Conservation (phyloP, 768 basidiomycete genomes). For the Arthromyces matolae region DNA sequence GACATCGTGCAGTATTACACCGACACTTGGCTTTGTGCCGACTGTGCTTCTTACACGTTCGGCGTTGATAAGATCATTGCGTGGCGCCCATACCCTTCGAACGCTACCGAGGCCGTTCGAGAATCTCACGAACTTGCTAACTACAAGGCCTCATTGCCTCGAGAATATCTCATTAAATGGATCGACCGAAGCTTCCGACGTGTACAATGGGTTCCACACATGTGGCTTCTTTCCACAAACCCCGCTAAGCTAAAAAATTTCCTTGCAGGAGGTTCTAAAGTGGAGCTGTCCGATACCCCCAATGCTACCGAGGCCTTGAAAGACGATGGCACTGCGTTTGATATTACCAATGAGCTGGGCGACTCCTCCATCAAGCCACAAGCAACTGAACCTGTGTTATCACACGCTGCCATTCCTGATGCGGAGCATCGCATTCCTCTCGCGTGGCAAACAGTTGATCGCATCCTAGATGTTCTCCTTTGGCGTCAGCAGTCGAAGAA, state of each 20-base stretch:
- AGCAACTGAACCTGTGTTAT: constrained; percentile 20
- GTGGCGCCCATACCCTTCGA: constrained; percentile 79
- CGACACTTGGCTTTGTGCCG: constrained; percentile 64
- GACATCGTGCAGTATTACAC: constrained; percentile 60
- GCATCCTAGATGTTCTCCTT: constrained; percentile 79
- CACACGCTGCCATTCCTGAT: constrained; percentile 49
- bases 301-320: constrained; percentile 29
- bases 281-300: constrained; percentile 54
- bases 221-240: constrained; percentile 78
- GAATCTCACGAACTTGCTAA: constrained; percentile 38
- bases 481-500: constrained; percentile 39
- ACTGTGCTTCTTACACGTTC: constrained; percentile 72
- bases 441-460: constrained; percentile 87
- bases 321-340: constrained; percentile 31
- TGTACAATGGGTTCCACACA: constrained; percentile 87
- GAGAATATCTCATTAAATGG: constrained; percentile 96
- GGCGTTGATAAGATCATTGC: constrained; percentile 82
- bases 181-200: constrained; percentile 71
- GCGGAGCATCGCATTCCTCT: constrained; percentile 73
- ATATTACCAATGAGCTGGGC: constrained; percentile 36
- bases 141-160: constrained; percentile 62
- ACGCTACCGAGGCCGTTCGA: constrained; percentile 51
- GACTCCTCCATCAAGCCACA: constrained; percentile 32
- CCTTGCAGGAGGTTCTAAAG: constrained; percentile 60
- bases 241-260: constrained; percentile 74